Base-by-base conservation (phyloP, 306 rosid genomes). In the Adenanthera pavonina region DNA sequence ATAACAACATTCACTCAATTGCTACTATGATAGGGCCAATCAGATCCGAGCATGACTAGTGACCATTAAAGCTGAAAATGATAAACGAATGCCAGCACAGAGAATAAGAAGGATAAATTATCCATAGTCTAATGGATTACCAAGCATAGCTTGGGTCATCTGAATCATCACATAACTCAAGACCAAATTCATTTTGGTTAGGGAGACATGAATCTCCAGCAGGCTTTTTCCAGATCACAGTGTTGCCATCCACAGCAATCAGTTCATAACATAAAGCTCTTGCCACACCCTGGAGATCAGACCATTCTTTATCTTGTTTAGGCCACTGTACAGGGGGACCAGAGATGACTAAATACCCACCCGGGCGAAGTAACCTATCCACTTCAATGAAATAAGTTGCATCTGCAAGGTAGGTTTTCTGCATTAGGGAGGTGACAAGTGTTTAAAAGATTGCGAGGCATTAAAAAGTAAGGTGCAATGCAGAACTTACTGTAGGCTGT, bases 311-410 rank as follows among this genome's bases (percentile, higher is more conserved):
- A 80, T 95, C 99, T 84, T 90, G 99, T 86, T 90, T 90, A 52
- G 94, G 46, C 99, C 99, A 95, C 86, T 90, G 93, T 60, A 95
- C 99, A 47, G 99, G 99, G 57, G 99, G 99, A 8, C 98, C 99
- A 52, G 99, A 95, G 70, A 95, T 93, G 76, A 95, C 93, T 61
- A 91, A 80, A 82, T 86, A 93, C 76, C 99, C 99, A 78, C 97
- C 95, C 52, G 97, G 97, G 41, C 99, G 97, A 79, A 95, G 99
- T 79, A 95, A 77, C 25, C 99, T 91, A 84, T 95, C 97, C 75
- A 95, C 99, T 89, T 95, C 98, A 3, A 92, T 81, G 91, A 95
- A 93, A 88, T 95, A 95, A 40, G 94, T 90, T 46, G 95, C 97
- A 87, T 95, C 99, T 95, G 90, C 88, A 84, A 85, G 75, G 69